phyloP scores from a whole-genome alignment of 164 flowering plant species.

The Brasenia schreberi region DNA sequence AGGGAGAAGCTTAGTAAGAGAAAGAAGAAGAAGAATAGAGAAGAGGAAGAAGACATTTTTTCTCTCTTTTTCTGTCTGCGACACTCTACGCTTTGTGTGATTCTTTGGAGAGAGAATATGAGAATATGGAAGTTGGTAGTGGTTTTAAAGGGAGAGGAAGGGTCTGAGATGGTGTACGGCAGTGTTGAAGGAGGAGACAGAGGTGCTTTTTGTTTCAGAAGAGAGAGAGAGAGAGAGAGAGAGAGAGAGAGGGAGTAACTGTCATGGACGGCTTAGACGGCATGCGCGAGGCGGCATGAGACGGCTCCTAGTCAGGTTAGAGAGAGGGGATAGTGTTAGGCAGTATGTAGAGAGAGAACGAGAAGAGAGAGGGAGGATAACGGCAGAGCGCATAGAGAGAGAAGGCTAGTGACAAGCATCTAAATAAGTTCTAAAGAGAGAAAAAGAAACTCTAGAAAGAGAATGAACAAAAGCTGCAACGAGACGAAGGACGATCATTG shows the following conservation, averaged over 20 bases:
- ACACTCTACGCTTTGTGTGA: not conserved
- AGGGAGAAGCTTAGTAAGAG: not conserved
- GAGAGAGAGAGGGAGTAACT: not conserved
- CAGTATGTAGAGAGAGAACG: too few species aligned
- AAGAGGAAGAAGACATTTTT: not conserved
- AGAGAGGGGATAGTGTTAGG: not conserved
- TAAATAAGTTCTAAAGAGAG: too few species aligned
- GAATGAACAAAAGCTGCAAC: too few species aligned
- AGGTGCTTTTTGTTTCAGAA: not conserved
- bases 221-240: not conserved
- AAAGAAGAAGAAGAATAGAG: not conserved
- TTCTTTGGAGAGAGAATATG: not conserved
- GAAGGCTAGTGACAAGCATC: too few species aligned
- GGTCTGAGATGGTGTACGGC: not conserved
- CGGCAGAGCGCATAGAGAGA: too few species aligned
- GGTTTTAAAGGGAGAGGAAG: not conserved
- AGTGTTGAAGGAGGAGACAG: not conserved
- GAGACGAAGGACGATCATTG: too few species aligned
- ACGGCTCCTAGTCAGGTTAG: not conserved
- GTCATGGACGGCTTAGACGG: not conserved
- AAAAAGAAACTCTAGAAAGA: too few species aligned
- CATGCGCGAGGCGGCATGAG: not conserved
- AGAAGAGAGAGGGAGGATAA: too few species aligned
- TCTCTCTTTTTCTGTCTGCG: not conserved
- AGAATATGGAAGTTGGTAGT: not conserved